Conservation (phyloP, 192 early-diverging fungal genomes). For the Kappamyces sp. region DNA sequence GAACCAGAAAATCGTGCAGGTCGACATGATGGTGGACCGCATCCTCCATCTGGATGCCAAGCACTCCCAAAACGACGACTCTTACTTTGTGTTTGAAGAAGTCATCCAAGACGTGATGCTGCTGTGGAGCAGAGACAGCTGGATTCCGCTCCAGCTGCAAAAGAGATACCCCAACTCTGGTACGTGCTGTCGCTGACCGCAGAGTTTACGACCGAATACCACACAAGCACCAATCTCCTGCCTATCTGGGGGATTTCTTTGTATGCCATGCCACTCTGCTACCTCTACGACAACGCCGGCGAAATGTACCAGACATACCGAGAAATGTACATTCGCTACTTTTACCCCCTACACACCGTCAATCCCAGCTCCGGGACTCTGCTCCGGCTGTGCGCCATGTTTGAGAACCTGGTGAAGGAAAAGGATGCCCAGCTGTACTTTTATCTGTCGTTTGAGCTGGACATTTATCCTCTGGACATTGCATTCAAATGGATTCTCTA, state of each 20-base stretch:
- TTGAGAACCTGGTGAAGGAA: slow-evolving; percentile 48
- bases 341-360: slow-evolving; percentile 43
- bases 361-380: slow-evolving; percentile 19
- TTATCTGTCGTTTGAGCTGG: slow-evolving; percentile 31
- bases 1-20: slow-evolving; percentile 23
- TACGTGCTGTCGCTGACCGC: background rate
- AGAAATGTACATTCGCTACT: slow-evolving; percentile 50
- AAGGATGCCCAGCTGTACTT: slow-evolving; percentile 35
- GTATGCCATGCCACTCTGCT: slow-evolving; percentile 54
- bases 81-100: slow-evolving; percentile 58
- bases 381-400: slow-evolving; percentile 24
- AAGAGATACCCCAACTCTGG: background rate
- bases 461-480: slow-evolving; percentile 27
- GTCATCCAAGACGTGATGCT: slow-evolving; percentile 37
- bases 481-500: slow-evolving; percentile 52
- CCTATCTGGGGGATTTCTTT: slow-evolving; percentile 43
- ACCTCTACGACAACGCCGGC: slow-evolving; percentile 34
- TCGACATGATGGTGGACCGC: slow-evolving; percentile 41
- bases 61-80: slow-evolving; percentile 47
- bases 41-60: slow-evolving; percentile 38
- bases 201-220: too few relatives aligned
- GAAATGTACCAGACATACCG: slow-evolving; percentile 46
- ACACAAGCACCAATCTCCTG: slow-evolving; percentile 18
- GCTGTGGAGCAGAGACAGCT: slow-evolving; percentile 46
- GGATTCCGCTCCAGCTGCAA: slow-evolving; percentile 30